Evolutionary conservation across 116 monocot species (phyloP), one percentile per base, ranked within the genome.

Genomic region (Dioscorea cayenensis): DNA sequence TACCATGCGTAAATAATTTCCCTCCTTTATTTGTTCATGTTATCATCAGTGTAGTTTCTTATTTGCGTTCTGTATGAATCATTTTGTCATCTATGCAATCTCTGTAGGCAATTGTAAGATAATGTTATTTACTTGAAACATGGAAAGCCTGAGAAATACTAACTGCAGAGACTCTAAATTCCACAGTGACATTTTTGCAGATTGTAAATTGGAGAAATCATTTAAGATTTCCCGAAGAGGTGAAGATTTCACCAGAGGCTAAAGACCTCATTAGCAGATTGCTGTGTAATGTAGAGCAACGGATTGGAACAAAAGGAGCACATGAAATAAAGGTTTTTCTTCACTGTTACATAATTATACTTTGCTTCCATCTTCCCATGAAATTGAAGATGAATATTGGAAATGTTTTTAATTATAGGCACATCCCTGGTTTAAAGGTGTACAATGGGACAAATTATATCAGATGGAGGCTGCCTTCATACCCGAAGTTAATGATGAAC

Each of bases 171-270:
- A 55, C 19, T 55, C n/a, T 18, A 14, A 55, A 16, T 16, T 16
- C 19, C 55, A 55, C 55, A 55, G 55, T 55, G 55, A 55, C 13
- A 18, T 65, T 50, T 32, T 35, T 81, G 65, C 79, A 90, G 87
- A 90, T 90, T 72, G 90, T 90, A 18, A 90, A 87, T 76, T 90
- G 90, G 90, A 90, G 90, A 75, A 82, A 68, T 75, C 78, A 90
- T 60, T 75, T 90, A 49, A 90, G 87, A 75, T 90, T 90, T 65
- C 90, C 90, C 66, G 87, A 90, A 63, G 90, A 90, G 73, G 87
- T 87, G 67, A 90, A 84, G 75, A 82, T 90, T 67, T 90, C 84
- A 27, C 76, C 80, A 66, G 90, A 90, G 67, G 90, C 90, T 25
- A 90, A 90, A 80, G 87, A 87, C 84, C 82, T 90, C 69, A 84